Percentiles rank a stretch among this genome's conserved stretches.
phyloP scores from a whole-genome alignment of 2,329 filamentous ascomycete genomes.

The Cladosporium sp. region DNA sequence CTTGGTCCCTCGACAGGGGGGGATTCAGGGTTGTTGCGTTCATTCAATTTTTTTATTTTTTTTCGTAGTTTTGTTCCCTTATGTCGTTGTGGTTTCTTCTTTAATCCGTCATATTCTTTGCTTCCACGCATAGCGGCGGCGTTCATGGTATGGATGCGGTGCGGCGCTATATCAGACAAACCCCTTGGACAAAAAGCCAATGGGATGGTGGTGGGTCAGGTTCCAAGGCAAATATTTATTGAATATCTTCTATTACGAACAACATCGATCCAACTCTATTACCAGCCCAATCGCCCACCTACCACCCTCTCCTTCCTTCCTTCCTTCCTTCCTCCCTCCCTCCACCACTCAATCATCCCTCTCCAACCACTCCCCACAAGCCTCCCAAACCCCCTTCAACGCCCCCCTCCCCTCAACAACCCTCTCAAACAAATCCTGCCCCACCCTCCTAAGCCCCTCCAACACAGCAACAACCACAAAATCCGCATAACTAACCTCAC shows the following conservation, averaged over 20 bases:
- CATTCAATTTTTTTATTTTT: background rate
- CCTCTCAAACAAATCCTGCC: conserved; percentile 26
- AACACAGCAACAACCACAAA: conserved; percentile 44
- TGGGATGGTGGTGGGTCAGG: background rate
- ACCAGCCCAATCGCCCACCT: too few relatives aligned
- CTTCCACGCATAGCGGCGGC: background rate
- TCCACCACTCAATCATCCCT: conserved; percentile 13
- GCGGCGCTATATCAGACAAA: background rate
- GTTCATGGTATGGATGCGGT: background rate
- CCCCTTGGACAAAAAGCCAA: background rate
- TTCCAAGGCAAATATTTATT: background rate
- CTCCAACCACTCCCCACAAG: conserved; percentile 12
- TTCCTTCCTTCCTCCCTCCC: background rate
- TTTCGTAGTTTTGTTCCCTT: background rate
- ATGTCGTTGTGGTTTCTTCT: background rate
- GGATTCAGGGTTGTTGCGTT: background rate
- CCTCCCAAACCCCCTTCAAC: conserved; percentile 28
- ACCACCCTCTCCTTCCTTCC: too few relatives aligned
- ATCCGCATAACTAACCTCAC: conserved; percentile 39
- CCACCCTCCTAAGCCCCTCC: conserved; percentile 26
- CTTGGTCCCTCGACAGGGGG: background rate
- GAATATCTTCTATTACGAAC: background rate
- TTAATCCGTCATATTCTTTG: background rate
- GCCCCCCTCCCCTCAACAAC: conserved; percentile 37
- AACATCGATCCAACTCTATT: background rate